A percentile compares a stretch with the other conserved stretches of the same genome.
phyloP scores from a whole-genome alignment of 2,329 filamentous ascomycete species.

The Colletotrichum sp. region DNA sequence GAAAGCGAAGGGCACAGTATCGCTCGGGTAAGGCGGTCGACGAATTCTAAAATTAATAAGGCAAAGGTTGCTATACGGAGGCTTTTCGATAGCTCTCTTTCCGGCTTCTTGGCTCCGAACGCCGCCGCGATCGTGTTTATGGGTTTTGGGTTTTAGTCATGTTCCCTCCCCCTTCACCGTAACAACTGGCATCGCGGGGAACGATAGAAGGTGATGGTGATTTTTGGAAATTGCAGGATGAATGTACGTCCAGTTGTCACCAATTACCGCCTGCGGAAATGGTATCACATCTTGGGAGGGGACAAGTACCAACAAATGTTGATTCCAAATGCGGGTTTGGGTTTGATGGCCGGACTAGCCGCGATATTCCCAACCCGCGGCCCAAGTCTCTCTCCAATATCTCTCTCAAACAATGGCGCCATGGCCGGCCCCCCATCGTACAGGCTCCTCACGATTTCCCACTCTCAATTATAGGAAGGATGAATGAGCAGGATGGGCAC shows the following conservation, averaged over 20 bases:
- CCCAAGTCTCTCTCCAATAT: neutral
- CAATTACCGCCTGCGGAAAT: neutral
- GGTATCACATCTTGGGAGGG: neutral
- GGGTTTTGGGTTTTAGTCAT: neutral
- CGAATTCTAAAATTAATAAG: neutral
- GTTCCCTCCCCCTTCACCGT: neutral
- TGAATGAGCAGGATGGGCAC: neutral
- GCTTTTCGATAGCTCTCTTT: neutral
- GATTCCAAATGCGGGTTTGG: neutral
- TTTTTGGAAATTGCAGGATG: neutral
- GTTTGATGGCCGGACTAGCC: neutral
- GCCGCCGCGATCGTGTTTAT: neutral
- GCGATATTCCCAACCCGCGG: neutral
- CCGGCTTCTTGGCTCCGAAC: neutral
- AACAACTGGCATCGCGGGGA: neutral
- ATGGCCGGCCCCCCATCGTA: neutral
- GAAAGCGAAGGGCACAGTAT: neutral
- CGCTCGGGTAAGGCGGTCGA: constrained; percentile 6
- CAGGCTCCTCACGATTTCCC: neutral
- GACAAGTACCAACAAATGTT: neutral
- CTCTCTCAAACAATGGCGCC: neutral
- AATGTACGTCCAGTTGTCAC: neutral
- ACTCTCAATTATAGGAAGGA: neutral
- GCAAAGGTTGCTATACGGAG: neutral
- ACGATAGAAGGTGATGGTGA: neutral